Evolutionary conservation across 225 moss, liverwort and hornwort species (phyloP), one percentile per base, ranked within the genome.

Genomic region (Rhytidiadelphus loreus): DNA sequence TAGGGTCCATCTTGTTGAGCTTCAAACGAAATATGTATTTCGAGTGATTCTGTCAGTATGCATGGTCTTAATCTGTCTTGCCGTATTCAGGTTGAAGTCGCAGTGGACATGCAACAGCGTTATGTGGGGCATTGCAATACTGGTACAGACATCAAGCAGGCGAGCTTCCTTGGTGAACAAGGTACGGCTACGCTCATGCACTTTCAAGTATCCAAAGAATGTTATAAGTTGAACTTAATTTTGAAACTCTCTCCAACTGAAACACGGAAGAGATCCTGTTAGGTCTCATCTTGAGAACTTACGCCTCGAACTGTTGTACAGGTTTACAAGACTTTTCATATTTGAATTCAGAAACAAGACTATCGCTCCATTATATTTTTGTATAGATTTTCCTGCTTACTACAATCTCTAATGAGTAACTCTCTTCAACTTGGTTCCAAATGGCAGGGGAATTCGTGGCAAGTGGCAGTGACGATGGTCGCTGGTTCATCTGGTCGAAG

Each of bases 401-500:
- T 26, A 35, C 22, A 26, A 69, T 66, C 50, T 78, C 44, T 77
- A 50, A 61, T 82, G 50, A 77, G 79, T 81, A 87, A 89, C 82
- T 88, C n/a, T 72, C 62, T 84, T 77, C 74, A 87, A 65, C 60
- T 87, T 85, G 73, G 50, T 80, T 83, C 26, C n/a, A 30, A 81
- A 86, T 90, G 82, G 73, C 97, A 99, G 99, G 99, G 66, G 97
- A 99, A 83, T 99, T 96, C 77, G 96, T 99, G 84, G 97, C 96
- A 61, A 99, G 99, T 89, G 99, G 99, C 70, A 99, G 99, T 89
- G 99, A 99, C 87, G 97, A 95, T 92, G 99, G 99, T 41, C 97
- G 97, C 77, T 99, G 99, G 99, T 99, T 99, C 89, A 99, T 99
- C 88, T 99, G 99, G 99, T 94, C 94, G 89, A 99, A 99, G 91